These are phyloP conservation scores for Botryotinia globosa DNA, from an alignment of 2,329 filamentous ascomycete genomes.

Conservation along the genomic window DNA sequence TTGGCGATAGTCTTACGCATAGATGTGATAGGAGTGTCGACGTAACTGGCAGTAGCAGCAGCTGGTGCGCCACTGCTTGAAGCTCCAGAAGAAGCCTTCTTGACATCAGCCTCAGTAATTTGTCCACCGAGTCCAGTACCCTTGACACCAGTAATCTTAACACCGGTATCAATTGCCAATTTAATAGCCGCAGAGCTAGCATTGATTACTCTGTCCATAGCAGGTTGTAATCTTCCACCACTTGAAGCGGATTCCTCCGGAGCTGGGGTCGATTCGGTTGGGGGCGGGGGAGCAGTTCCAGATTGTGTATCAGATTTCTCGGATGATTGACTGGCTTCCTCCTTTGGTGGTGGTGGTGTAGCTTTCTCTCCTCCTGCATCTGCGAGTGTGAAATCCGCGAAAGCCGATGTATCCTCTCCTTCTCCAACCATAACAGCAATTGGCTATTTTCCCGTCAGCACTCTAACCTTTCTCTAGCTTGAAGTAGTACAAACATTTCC, in stretches of 20 bases:
- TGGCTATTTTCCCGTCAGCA: conserved; percentile 58
- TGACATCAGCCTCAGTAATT: conserved; percentile 89
- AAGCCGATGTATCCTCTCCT: conserved; percentile 79
- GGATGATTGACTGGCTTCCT: conserved; percentile 59
- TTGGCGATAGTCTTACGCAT: conserved; percentile 99
- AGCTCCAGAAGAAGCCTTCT: conserved; percentile 68
- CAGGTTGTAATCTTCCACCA: conserved; percentile 74
- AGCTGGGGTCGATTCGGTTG: conserved; percentile 62
- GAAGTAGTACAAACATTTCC: conserved; percentile 72
- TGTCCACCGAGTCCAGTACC: conserved; percentile 81
- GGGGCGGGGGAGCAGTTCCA: conserved; percentile 56
- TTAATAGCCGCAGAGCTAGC: conserved; percentile 72
- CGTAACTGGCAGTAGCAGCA: conserved; percentile 65
- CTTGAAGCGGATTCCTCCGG: conserved; percentile 70
- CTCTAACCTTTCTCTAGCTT: conserved; percentile 24
- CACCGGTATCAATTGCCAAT: conserved; percentile 79
- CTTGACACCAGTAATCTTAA: conserved; percentile 76
- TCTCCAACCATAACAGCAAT: conserved; percentile 96
- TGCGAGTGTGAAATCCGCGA: conserved; percentile 81
- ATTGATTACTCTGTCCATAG: conserved; percentile 77
- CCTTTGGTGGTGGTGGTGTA: conserved; percentile 61
- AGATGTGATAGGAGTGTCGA: conserved; percentile 78
- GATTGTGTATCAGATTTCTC: conserved; percentile 58
- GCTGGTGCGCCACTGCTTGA: conserved; percentile 52
- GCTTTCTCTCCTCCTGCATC: conserved; percentile 85